Percentiles rank a stretch among this genome's conserved stretches.
These are phyloP conservation scores for Aspergillus piperis DNA, from an alignment of 2,329 filamentous ascomycete species.

Conservation along the genomic window DNA sequence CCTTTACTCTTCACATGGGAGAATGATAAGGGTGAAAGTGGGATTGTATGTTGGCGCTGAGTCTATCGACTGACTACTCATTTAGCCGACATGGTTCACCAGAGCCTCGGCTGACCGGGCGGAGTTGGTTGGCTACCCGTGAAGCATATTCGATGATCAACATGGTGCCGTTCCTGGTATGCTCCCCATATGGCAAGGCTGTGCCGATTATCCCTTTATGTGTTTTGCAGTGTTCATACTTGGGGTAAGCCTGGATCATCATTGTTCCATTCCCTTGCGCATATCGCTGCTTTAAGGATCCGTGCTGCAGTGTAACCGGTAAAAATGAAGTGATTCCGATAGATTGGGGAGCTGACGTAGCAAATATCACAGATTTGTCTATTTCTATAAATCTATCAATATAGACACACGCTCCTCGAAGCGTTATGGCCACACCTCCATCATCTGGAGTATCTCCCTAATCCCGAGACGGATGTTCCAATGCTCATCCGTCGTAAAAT, in stretches of 20 bases:
- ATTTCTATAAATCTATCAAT: no score
- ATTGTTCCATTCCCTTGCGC: neutral
- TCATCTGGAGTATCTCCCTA: no score
- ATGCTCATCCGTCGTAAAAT: neutral
- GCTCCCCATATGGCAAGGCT: neutral
- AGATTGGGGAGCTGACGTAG: neutral
- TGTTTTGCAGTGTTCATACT: neutral
- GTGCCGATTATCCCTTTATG: neutral
- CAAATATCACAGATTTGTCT: no score
- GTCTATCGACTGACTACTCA: neutral
- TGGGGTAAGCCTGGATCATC: neutral
- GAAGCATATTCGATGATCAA: neutral
- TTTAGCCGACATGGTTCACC: neutral
- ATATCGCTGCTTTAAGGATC: neutral
- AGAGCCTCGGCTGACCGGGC: neutral
- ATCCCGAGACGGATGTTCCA: neutral
- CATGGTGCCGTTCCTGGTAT: neutral
- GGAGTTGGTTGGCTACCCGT: conserved; percentile 2
- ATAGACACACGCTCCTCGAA: no score
- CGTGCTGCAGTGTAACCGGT: neutral
- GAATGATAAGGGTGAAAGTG: neutral
- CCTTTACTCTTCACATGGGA: neutral
- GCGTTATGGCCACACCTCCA: no score
- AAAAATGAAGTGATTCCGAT: neutral
- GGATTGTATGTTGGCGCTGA: neutral